A percentile compares a stretch with the other conserved stretches of the same genome.
phyloP scores from a whole-genome alignment of 1,284 basidiomycete species.

The Sphagnurus paluster region DNA sequence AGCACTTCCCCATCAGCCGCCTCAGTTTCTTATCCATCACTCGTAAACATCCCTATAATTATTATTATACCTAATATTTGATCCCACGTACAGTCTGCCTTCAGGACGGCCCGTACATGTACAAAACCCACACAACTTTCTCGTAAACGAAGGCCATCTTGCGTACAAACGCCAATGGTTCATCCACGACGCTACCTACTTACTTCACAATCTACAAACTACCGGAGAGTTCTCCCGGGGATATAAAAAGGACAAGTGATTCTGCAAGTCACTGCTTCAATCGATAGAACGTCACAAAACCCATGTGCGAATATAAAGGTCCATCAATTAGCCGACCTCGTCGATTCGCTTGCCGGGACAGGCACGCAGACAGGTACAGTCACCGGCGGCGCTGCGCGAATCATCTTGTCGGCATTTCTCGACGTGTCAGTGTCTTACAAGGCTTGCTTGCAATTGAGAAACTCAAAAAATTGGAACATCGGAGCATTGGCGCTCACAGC shows the following conservation, averaged over 20 bases:
- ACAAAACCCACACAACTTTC: not conserved
- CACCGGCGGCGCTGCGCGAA: constrained; percentile 5
- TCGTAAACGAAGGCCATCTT: too few species aligned
- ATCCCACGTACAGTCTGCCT: constrained; percentile 10
- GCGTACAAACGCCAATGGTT: too few species aligned
- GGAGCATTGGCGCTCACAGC: too few species aligned
- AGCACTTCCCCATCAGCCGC: constrained; percentile 41
- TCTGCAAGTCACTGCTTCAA: constrained; percentile 7
- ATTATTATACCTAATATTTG: constrained; percentile 14
- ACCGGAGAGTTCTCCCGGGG: constrained; percentile 11
- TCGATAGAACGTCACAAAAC: constrained; percentile 11
- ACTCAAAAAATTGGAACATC: too few species aligned
- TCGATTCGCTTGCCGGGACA: constrained; percentile 16
- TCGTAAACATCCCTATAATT: constrained; percentile 12
- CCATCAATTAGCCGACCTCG: constrained; percentile 12
- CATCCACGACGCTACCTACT: too few species aligned
- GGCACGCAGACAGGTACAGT: constrained; percentile 19
- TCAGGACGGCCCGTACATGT: not conserved
- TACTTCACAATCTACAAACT: constrained; percentile 1
- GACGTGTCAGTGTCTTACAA: too few species aligned
- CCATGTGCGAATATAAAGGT: constrained; percentile 8
- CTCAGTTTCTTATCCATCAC: constrained; percentile 37
- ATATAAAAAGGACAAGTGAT: constrained; percentile 12
- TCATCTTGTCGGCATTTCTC: too few species aligned
- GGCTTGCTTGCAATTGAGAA: too few species aligned